Conservation (phyloP, 2,329 filamentous ascomycete species). For the Alternaria postmessia region DNA sequence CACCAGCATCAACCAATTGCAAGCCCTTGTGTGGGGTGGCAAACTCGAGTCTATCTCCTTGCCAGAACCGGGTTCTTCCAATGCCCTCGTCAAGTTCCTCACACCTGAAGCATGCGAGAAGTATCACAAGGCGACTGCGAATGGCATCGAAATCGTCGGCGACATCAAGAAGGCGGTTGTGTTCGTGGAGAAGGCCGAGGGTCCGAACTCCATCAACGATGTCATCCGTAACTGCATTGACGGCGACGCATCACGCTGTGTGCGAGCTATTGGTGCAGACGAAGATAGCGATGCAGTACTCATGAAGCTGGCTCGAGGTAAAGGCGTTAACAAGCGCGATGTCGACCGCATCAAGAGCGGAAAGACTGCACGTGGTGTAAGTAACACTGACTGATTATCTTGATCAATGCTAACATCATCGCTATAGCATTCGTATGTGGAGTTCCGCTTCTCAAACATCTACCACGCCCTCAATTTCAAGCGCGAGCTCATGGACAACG, state of each 20-base stretch:
- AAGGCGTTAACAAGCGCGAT: conserved; percentile 48
- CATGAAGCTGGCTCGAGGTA: conserved; percentile 49
- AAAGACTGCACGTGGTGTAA: conserved; percentile 53
- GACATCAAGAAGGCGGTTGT: conserved; percentile 33
- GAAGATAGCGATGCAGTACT: conserved; percentile 51
- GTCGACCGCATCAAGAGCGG: conserved; percentile 57
- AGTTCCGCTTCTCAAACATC: conserved; percentile 60
- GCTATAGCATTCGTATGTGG: conserved; percentile 52
- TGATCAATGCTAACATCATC: conserved; percentile 15
- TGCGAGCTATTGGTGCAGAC: conserved; percentile 54
- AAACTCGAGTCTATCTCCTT: conserved; percentile 43
- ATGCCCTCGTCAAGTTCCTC: conserved; percentile 45
- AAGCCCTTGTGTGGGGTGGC: conserved; percentile 51
- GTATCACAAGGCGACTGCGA: conserved; percentile 45
- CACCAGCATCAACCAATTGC: conserved; percentile 38
- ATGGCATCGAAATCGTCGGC: conserved; percentile 41
- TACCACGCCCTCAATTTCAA: conserved; percentile 58
- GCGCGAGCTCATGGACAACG: conserved; percentile 48
- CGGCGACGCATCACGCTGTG: conserved; percentile 55
- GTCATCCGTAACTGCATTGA: conserved; percentile 53
- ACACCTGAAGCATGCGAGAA: conserved; percentile 42
- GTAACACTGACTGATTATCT: conserved; percentile 14
- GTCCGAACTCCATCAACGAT: conserved; percentile 49
- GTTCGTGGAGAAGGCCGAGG: conserved; percentile 38
- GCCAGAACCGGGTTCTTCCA: conserved; percentile 30